A percentile compares a stretch with the other conserved stretches of the same genome.
These are phyloP conservation scores for Cucurbita ficifolia DNA, from an alignment of 306 rosid genomes.

Conservation along the genomic window DNA sequence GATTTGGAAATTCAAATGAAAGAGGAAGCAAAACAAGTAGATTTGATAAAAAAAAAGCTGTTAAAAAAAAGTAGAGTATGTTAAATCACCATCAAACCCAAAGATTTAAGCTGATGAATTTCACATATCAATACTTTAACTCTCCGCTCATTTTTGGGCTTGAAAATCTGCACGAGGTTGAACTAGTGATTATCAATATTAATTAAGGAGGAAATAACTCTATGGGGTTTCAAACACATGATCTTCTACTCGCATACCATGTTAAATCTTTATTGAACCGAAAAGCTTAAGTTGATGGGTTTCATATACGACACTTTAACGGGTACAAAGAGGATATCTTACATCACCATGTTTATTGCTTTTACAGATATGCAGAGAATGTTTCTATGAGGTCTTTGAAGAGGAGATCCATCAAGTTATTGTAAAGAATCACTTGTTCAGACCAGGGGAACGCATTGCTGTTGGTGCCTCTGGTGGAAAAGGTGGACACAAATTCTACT, in stretches of 20 bases:
- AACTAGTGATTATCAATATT: too few relatives aligned
- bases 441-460: conserved; percentile 60
- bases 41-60: too few relatives aligned
- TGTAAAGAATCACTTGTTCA: conserved; percentile 37
- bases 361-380: conserved; percentile 53
- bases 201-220: too few relatives aligned
- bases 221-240: too few relatives aligned
- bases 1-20: too few relatives aligned
- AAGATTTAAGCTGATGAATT: neutral
- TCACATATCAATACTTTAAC: neutral
- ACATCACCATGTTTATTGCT: neutral
- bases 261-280: neutral
- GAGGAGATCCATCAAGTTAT: conserved; percentile 71
- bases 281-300: neutral
- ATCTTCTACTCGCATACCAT: too few relatives aligned
- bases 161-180: too few relatives aligned
- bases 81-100: neutral
- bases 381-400: conserved; percentile 77
- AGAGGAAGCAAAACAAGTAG: too few relatives aligned
- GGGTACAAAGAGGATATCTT: neutral
- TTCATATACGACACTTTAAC: too few relatives aligned
- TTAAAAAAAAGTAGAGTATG: too few relatives aligned
- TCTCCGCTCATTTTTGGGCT: too few relatives aligned
- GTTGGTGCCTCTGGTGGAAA: conserved; percentile 96
- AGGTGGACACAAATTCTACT: conserved; percentile 18